Percentiles rank a stretch among this genome's conserved stretches.
Conservation (phyloP, 306 rosid species). For the Inga leiocalycina region DNA sequence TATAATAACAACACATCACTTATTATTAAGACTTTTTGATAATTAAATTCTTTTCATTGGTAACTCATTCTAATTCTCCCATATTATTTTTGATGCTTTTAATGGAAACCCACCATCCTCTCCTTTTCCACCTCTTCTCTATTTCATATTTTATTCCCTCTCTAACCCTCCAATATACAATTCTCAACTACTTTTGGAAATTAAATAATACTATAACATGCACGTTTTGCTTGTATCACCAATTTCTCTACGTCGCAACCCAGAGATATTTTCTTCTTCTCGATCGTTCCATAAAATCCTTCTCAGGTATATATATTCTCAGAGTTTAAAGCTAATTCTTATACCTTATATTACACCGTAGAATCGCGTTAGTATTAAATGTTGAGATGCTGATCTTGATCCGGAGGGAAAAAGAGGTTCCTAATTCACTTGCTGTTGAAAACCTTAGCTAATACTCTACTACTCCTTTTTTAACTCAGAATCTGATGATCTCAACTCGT, state of each 20-base stretch:
- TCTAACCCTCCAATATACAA: not conserved
- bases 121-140: not conserved
- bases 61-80: no score
- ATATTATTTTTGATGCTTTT: not conserved
- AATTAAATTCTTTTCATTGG: no score
- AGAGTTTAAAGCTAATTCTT: not conserved
- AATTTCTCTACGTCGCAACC: constrained; percentile 13
- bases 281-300: not conserved
- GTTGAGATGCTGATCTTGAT: constrained; percentile 55
- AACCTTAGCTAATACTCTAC: constrained; percentile 43
- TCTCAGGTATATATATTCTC: not conserved
- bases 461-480: constrained; percentile 19
- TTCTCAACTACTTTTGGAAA: constrained; percentile 7
- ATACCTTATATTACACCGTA: not conserved
- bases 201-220: not conserved
- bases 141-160: constrained; percentile 9
- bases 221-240: constrained; percentile 26
- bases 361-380: constrained; percentile 6
- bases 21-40: no score
- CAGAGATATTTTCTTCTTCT: constrained; percentile 21
- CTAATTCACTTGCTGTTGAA: constrained; percentile 50
- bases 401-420: constrained; percentile 39
- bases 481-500: not conserved
- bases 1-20: not conserved
- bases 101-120: constrained; percentile 40